Conservation (phyloP, 257 asterid genomes). For the Anisodus tanguticus region DNA sequence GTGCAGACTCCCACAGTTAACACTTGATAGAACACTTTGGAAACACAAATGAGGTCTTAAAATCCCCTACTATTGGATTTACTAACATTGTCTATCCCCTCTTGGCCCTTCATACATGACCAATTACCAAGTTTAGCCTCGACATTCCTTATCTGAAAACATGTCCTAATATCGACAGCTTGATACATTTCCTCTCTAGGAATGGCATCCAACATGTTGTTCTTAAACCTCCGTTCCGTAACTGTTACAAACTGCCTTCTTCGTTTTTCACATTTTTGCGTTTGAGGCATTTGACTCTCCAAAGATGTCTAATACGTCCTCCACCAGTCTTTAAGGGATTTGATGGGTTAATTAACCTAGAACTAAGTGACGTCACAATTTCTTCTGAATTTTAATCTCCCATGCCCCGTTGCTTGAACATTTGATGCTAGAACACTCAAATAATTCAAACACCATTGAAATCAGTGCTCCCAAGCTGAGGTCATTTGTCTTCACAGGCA, state of each 20-base stretch:
- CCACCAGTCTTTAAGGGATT: constrained; percentile 29
- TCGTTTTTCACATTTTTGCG: constrained; percentile 26
- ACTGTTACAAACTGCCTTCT: neutral
- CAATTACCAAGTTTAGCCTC: constrained; percentile 23
- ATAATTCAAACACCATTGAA: neutral
- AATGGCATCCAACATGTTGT: constrained; percentile 19
- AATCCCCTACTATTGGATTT: neutral
- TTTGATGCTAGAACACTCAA: constrained; percentile 6
- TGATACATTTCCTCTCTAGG: neutral
- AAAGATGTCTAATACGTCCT: neutral
- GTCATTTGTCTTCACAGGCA: neutral
- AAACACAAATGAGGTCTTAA: too few relatives aligned
- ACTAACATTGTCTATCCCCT: neutral
- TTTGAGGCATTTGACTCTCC: neutral
- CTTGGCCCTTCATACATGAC: constrained; percentile 19
- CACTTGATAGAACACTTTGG: neutral
- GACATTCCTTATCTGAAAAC: neutral
- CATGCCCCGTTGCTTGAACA: constrained; percentile 11
- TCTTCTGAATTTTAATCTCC: constrained; percentile 17
- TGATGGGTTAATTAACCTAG: neutral
- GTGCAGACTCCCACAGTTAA: neutral
- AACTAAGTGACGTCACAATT: neutral
- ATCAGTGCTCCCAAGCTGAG: neutral
- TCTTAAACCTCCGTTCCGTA: neutral
- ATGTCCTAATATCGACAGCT: constrained; percentile 23